Base-by-base conservation (phyloP, 805 yeast genomes). In the Metschnikowia gelsemii region DNA sequence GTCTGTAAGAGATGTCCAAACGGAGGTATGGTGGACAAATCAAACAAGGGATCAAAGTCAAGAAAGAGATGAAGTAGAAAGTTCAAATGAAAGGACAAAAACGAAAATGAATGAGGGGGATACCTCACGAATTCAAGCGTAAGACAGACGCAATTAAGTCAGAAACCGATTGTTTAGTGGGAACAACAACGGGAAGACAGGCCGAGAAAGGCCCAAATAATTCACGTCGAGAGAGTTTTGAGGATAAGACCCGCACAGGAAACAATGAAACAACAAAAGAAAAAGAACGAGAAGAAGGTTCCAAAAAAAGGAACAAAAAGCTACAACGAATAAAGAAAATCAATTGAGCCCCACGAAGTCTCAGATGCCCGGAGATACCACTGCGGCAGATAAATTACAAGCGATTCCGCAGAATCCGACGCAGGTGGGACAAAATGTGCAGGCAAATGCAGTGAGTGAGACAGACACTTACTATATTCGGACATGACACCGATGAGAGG, bases 121-220 rank as follows among this genome's bases (percentile, higher is more conserved):
- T n/a, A n/a, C n/a, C n/a, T n/a, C n/a, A n/a, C n/a, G n/a, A n/a
- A n/a, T n/a, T n/a, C n/a, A n/a, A n/a, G n/a, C n/a, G n/a, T n/a
- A n/a, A n/a, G n/a, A n/a, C n/a, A n/a, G n/a, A n/a, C n/a, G n/a
- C n/a, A n/a, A 8, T 5, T 16, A 4, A 16, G 6, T 16, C 21
- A 28, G 31, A 3, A 4, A 28, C 19, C 31, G 19, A 9, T 7
- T 18, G 26, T 22, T 32, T 12, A 24, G 22, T 17, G 19, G 12
- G 25, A 17, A 18, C 28, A 28, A 33, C 26, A 37, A 23, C 8
- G 30, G 31, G 31, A 17, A 29, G 29, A 28, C 7, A 28, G 34
- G 35, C 40, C 40, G 28, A 30, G 34, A 4, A 8, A 30, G 31
- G 35, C 40, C 40, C 13, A 18, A 23, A 30, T 13, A 16, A 23